Evolutionary conservation across 2,329 filamentous ascomycete species (phyloP), one percentile per base, ranked within the genome.

Genomic region (Colletotrichum sp.): DNA sequence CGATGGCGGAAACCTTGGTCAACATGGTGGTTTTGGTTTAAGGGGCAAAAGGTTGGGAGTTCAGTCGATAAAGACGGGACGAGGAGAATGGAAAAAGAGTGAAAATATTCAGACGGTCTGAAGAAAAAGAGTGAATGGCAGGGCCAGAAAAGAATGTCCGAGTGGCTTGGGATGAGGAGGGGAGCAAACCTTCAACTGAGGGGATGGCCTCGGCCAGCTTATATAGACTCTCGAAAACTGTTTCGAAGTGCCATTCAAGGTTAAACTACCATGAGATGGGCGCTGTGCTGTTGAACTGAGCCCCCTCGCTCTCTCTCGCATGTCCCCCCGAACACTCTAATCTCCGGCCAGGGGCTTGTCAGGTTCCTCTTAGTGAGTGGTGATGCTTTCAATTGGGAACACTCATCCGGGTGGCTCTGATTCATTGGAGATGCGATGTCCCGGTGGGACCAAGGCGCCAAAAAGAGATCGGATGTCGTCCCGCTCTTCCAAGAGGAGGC

Each of bases 1-100:
- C 79, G 73, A 90, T 82, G 75, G 85, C 83, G 71, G 83, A 81
- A 78, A 87, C 72, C 68, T 77, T 77, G 65, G 68, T 69, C 75
- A 77, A 75, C 77, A 77, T 78, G 48, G 44, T 76, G 72, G 28
- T 55, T 59, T 44, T 24, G 55, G 66, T 34, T 24, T 22, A 22
- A 52, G 10, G n/a, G 44, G 12, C 44, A 18, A 30, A 69, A 62
- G 32, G 24, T 4, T 59, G n/a, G 44, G 10, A 39, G 48, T 62
- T 36, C 26, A 52, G 55, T 63, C 36, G 62, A n/a, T 44, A 65
- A 65, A 68, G 44, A 73, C 52, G 44, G 70, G 64, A 68, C 48
- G 44, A 67, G 64, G 34, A 62, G 32, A 44, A 62, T 34, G n/a
- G 8, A n/a, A 74, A 48, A 68, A 65, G 32, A 64, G 16, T 5